Evolutionary conservation across 1,284 basidiomycete species (phyloP), one percentile per base, ranked within the genome.

Genomic region (Kwoniella shivajii): DNA sequence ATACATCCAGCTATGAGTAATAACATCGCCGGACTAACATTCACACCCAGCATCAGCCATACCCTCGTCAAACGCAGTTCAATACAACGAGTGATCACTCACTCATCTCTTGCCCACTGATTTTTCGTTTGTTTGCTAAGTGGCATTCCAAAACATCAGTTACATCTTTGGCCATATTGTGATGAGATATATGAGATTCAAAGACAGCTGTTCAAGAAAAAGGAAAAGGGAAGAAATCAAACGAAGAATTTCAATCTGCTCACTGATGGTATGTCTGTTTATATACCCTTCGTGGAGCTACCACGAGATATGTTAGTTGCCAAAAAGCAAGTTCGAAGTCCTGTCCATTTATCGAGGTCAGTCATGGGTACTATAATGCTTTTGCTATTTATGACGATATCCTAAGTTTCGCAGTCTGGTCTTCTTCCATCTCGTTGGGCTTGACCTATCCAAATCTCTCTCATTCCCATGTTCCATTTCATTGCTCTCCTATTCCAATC

Each of bases 321-420:
- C 92, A 95, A 43, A 89, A 88, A 22, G 93, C 93, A 54, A 94
- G 80, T 76, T 96, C 92, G 78, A 96, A 95, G 77, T 96, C 92
- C 92, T 95, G 31, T 24, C 22, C 14, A 31, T 36, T 13, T 6
- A 18, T 24, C 6, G n/a, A 13, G 4, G 16, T 13, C 14, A 48
- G 44, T 33, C n/a, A 20, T 9, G 39, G 13, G 11, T 42, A 42
- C 10, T 10, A 10, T 10, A 10, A 36, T 10, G 34, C 34, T 36
- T 10, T n/a, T n/a, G 34, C 34, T 10, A 10, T 36, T 10, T 10
- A 10, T 36, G 34, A n/a, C 10, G 34, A 10, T 36, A 36, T 10
- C 34, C 10, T 10, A 36, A n/a, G 10, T n/a, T 10, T n/a, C 34
- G 34, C 34, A n/a, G 34, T n/a, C 34, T 10, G n/a, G 34, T n/a